Evolutionary conservation across 202 grass and related monocot genomes (phyloP).

Genomic region (Musa balbisiana): DNA sequence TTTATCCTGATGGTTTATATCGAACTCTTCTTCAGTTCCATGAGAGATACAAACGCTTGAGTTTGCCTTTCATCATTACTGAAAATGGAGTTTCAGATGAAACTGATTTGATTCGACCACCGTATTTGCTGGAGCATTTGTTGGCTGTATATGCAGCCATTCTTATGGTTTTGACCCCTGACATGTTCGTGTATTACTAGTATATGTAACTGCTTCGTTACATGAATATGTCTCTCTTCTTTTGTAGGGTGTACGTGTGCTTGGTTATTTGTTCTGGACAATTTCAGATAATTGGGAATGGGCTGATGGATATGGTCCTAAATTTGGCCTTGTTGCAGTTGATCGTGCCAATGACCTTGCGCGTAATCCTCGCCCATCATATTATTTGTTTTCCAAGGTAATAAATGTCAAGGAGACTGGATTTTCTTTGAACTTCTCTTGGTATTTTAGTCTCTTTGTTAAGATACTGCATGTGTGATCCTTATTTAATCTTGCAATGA

Average conservation of each 20-base stretch:
- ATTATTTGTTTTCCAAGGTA: conserved; percentile 84
- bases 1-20: conserved; percentile 92
- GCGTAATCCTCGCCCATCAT: conserved; percentile 70
- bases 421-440: not conserved
- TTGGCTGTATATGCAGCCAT: conserved; percentile 80
- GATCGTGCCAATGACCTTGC: conserved; percentile 75
- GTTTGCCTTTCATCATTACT: conserved; percentile 79
- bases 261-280: conserved; percentile 97
- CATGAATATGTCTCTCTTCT: not conserved
- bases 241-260: conserved; percentile 71
- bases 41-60: conserved; percentile 70
- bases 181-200: not conserved
- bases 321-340: conserved; percentile 86
- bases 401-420: not conserved
- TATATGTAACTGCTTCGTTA: not conserved
- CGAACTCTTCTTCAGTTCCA: conserved; percentile 69
- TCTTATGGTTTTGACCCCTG: conserved; percentile 34
- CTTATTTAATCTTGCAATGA: too few relatives aligned
- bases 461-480: too few relatives aligned
- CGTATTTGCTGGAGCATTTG: conserved; percentile 85
- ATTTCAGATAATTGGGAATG: conserved; percentile 98
- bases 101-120: conserved; percentile 78
- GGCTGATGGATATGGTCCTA: conserved; percentile 98
- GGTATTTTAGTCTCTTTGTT: not conserved
- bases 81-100: conserved; percentile 97